Base-by-base conservation (phyloP, 1,284 basidiomycete genomes). In the Malassezia furfur region DNA sequence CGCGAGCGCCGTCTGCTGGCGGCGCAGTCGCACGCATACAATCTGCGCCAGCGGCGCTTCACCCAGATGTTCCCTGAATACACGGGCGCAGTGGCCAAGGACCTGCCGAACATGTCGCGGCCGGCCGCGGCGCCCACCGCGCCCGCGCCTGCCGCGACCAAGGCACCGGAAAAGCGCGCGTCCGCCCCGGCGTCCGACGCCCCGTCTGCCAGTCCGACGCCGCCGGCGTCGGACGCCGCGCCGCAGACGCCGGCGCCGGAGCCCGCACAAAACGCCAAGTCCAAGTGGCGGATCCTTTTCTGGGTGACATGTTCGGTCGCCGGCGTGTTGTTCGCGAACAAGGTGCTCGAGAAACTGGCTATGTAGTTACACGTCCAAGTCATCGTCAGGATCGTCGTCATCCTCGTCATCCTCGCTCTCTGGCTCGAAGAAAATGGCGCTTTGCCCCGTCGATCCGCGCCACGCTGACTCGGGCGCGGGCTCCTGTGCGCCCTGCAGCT, bases 1-100 rank as follows among this genome's bases (percentile, higher is more conserved):
- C 78, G 80, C 5, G 86, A 93, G 70, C 91, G 91, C 76, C 82
- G 82, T 50, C 76, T 79, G 0, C 84, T 88, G 57, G 90, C 91
- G 0, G 77, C 79, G 3, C 81, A 84, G 54, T 90, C 87, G 72
- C 91, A 96, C 73, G 76, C 79, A 0, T 93, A 86, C 83, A 96
- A 96, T 75, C 69, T 90, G 39, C 75, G 78, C 35, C 86, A 88
- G 74, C 80, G 83, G 61, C 82, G 85, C 66, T 96, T 94, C 76
- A 55, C 52, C 37, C 64, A 65, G 40, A 44, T 74, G 49, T 72
- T 74, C 47, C 70, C 72, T 6, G 72, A 74, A 35, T 70, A 67
- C 32, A 52, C 57, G 5, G 57, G 51, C 3, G 35, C 51, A 5
- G 34, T 48, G 30, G 49, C 59, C 36, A 56, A 49, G 22, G 67